Conservation (phyloP, 2,329 filamentous ascomycete species). For the Xylariales sp. region DNA sequence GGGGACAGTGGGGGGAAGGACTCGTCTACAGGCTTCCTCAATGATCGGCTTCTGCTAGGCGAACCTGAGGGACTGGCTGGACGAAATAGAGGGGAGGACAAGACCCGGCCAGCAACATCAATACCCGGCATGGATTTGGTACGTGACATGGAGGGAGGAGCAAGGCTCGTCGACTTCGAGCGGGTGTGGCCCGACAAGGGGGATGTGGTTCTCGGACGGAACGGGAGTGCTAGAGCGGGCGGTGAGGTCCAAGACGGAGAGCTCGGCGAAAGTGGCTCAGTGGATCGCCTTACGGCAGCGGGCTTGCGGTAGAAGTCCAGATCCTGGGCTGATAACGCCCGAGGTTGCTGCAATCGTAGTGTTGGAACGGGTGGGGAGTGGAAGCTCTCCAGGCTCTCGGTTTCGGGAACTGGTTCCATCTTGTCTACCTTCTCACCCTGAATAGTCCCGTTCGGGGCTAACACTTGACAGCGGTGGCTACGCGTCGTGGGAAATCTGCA, state of each 20-base stretch:
- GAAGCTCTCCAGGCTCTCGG: slow-evolving; percentile 65
- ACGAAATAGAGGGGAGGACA: slow-evolving; percentile 49
- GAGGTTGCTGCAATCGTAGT: slow-evolving; percentile 42
- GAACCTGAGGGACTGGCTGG: slow-evolving; percentile 52
- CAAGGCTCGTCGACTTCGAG: slow-evolving; percentile 53
- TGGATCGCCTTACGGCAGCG: slow-evolving; percentile 50
- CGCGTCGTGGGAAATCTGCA: no score
- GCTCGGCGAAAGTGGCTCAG: slow-evolving; percentile 52
- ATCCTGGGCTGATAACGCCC: slow-evolving; percentile 30
- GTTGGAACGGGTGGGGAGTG: slow-evolving; percentile 52
- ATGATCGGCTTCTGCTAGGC: slow-evolving; percentile 45
- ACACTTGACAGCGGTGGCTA: no score
- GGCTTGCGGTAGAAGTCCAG: slow-evolving; percentile 45
- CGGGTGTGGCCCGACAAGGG: slow-evolving; percentile 56
- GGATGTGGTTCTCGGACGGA: slow-evolving; percentile 59
- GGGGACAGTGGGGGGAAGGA: slow-evolving; percentile 53
- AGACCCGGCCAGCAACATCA: slow-evolving; percentile 53
- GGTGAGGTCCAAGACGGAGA: slow-evolving; percentile 46
- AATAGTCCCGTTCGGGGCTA: no score
- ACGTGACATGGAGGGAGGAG: slow-evolving; percentile 54
- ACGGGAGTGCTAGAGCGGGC: slow-evolving; percentile 38
- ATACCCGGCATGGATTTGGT: slow-evolving; percentile 62
- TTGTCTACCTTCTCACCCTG: slow-evolving; percentile 14
- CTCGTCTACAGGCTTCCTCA: slow-evolving; percentile 56
- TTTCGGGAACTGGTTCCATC: slow-evolving; percentile 67